Conservation (phyloP, 179 eudicot genomes). For the Beta macrorhiza region DNA sequence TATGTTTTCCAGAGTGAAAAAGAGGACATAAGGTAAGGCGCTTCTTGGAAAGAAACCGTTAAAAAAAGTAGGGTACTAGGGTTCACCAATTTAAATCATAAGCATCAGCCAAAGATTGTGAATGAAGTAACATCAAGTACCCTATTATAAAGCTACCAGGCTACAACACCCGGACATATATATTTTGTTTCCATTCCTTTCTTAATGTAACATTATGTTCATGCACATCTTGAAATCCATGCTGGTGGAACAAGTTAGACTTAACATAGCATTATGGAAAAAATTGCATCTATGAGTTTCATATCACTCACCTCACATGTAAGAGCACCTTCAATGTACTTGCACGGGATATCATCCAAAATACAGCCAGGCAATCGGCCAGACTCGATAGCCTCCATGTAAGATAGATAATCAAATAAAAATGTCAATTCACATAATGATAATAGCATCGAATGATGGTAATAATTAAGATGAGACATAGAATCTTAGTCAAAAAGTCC, state of each 20-base stretch:
- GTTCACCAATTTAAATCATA: not conserved
- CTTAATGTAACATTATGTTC: not conserved
- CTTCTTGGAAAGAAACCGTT: not conserved
- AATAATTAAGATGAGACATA: no score
- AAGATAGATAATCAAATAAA: conserved; percentile 5
- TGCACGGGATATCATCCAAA: conserved; percentile 92
- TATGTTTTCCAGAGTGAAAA: not conserved
- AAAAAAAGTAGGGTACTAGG: not conserved
- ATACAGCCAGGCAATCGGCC: conserved; percentile 86
- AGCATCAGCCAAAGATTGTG: not conserved
- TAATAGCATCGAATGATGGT: not conserved
- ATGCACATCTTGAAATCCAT: conserved; percentile 18
- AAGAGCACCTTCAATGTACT: conserved; percentile 63
- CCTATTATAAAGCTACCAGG: not conserved
- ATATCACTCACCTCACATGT: conserved; percentile 75
- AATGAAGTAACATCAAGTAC: not conserved
- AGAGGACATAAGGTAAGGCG: not conserved
- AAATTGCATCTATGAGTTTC: conserved; percentile 13
- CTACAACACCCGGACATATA: not conserved
- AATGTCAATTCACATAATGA: conserved; percentile 3
- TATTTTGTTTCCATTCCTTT: not conserved
- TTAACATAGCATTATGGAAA: not conserved
- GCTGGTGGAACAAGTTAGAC: conserved; percentile 1
- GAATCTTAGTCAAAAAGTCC: no score
- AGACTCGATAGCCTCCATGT: conserved; percentile 78